Evolutionary conservation across 768 basidiomycete species (phyloP), one percentile per base, ranked within the genome.

Genomic region (Tylopilus balloui): DNA sequence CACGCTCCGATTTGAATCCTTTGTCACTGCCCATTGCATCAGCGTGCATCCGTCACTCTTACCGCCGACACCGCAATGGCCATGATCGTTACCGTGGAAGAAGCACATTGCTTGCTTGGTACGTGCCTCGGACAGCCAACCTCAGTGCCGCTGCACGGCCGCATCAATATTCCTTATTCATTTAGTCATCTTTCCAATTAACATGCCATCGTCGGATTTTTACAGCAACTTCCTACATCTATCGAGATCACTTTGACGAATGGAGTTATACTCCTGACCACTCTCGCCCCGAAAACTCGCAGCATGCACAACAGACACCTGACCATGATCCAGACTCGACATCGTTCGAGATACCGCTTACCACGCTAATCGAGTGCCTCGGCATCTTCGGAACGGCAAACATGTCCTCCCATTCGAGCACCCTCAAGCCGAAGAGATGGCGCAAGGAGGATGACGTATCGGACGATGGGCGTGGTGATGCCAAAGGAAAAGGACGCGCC

Each of bases 361-460:
- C 81, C 63, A 85, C 84, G 3, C 70, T 97, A 43, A 78, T 96
- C 52, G 92, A 96, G 55, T 93, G 90, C 59, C 74, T 99, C 27
- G 94, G 95, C 59, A 85, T 97, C 47, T 97, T 94, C 59, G 94
- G 95, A 24, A 88, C 92, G 11, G 89, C 87, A 27, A 60, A 64
- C 29, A 60, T 70, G 13, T 62, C 69, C 13, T 62, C 59, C 45
- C 53, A 56, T 55, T 51, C 63, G n/a, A 58, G 45, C 41, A 59
- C 55, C 9, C 57, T 58, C 19, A 76, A 74, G 53, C 72, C 69
- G 55, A 80, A 73, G 60, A 73, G 70, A 48, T 80, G 78, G 77
- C 73, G 69, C 47, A 70, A 67, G 44, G 65, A 70, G 39, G 77
- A 70, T 0, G 79, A 78, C 12, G 77, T 68, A 9, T 75, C 74